These are phyloP conservation scores for Debaryomyces fabryi DNA, from an alignment of 1,139 yeast species.

Conservation along the genomic window DNA sequence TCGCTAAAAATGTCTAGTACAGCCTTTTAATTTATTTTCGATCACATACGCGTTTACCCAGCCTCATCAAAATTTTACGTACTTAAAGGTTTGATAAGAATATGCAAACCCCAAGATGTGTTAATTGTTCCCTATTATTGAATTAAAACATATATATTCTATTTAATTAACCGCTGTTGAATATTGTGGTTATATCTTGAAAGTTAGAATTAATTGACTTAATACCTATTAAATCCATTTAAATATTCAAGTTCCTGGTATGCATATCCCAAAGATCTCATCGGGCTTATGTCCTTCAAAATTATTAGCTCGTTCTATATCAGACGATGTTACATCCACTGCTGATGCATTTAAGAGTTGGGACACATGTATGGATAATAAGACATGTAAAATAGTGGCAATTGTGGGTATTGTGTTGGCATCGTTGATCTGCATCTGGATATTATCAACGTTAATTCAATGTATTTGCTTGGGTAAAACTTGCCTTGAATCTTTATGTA, in stretches of 20 bases:
- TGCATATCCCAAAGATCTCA: slow-evolving; percentile 7
- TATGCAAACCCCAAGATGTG: neutral
- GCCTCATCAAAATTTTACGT: slow-evolving; percentile 5
- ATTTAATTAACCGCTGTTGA: neutral
- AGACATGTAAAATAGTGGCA: slow-evolving; percentile 72
- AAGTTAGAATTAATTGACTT: neutral
- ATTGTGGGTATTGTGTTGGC: slow-evolving; percentile 74
- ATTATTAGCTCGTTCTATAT: slow-evolving; percentile 14
- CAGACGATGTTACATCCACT: slow-evolving; percentile 36
- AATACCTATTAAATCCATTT: neutral
- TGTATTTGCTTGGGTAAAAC: slow-evolving; percentile 49
- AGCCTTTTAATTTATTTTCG: neutral
- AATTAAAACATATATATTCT: neutral
- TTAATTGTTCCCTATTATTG: neutral
- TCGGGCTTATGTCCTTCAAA: slow-evolving; percentile 8
- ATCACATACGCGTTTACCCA: slow-evolving; percentile 8
- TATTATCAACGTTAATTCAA: slow-evolving; percentile 42
- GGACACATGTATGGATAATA: slow-evolving; percentile 82
- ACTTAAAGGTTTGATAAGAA: slow-evolving; percentile 7
- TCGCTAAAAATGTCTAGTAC: neutral
- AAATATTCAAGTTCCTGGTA: neutral
- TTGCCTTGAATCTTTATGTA: slow-evolving; percentile 49
- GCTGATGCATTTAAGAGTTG: slow-evolving; percentile 64
- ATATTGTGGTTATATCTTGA: neutral
- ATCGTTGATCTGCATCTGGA: slow-evolving; percentile 46